These are phyloP conservation scores for Colletotrichum sp. DNA, from an alignment of 2,329 filamentous ascomycete species.

Conservation along the genomic window DNA sequence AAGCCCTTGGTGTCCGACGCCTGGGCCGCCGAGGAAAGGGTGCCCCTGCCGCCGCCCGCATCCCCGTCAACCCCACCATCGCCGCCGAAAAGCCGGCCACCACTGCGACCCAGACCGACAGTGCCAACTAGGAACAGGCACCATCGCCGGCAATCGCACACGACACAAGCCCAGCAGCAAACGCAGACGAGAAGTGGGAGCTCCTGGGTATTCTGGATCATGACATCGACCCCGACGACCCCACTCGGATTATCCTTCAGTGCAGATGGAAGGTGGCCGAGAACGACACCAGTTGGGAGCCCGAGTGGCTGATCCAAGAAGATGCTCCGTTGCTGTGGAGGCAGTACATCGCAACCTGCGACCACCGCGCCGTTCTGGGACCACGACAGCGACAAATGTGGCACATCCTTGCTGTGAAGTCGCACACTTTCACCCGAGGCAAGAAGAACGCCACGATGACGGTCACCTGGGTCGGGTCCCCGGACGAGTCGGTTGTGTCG, in stretches of 20 bases:
- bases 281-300: neutral
- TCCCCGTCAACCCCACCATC: neutral
- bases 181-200: neutral
- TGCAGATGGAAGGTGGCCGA: neutral
- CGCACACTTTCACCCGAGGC: neutral
- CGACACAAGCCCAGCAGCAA: neutral
- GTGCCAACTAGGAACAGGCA: neutral
- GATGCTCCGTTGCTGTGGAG: neutral
- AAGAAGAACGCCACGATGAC: neutral
- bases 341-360: neutral
- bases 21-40: neutral
- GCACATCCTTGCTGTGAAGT: neutral
- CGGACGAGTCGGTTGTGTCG: neutral
- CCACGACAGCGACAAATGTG: neutral
- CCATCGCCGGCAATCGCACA: accelerated
- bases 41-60: neutral
- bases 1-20: neutral
- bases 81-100: neutral
- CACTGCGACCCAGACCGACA: neutral
- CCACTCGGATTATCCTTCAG: neutral
- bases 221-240: neutral
- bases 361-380: neutral
- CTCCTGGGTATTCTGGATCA: neutral
- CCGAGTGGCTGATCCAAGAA: neutral
- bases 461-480: neutral